Evolutionary conservation across 73 alveolate genomes (phyloP), one percentile per base, ranked within the genome.

Genomic region (Blepharisma stoltei): DNA sequence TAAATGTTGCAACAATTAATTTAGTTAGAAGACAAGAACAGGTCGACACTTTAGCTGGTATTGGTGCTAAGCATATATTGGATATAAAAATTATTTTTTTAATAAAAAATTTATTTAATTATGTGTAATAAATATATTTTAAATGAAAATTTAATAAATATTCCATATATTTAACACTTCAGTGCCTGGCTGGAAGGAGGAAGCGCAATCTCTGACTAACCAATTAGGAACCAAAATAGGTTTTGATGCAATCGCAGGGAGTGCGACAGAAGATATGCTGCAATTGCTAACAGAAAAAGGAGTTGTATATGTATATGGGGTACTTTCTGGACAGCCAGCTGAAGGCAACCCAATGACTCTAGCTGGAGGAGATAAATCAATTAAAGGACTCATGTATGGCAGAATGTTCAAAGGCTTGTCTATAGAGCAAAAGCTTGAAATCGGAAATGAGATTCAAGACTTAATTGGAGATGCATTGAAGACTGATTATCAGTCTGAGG

Each of bases 1-100:
- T 45, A 38, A 87, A 89, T 1, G 50, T 91, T 55, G 80, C 81
- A 18, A 49, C 77, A 38, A 85, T 91, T 25, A 90, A 83, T 71
- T 84, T 90, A 50, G 97, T 91, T 41, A 84, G 97, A 73, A 88
- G 83, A 68, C 73, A 80, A 18, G 95, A 91, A 37, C 78, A 88
- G 54, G 87, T 86, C 7, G 87, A 85, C 20, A 46, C 71, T 7
- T 86, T 91, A 6, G 71, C 78, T 69, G 82, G 53, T 20, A 79
- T 83, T 23, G 90, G 85, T 6, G 90, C 83, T n/a, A 86, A 88
- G 46, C 60, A 81, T 48, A 86, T n/a, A n/a, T n/a, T n/a, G n/a
- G n/a, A n/a, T n/a, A n/a, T n/a, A n/a, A n/a, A n/a, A n/a, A n/a
- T n/a, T n/a, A n/a, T n/a, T n/a, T n/a, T n/a, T n/a, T n/a, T n/a